A percentile compares a stretch with the other conserved stretches of the same genome.
Conservation (phyloP, 2,329 filamentous ascomycete species). For the Septoria petroselini region DNA sequence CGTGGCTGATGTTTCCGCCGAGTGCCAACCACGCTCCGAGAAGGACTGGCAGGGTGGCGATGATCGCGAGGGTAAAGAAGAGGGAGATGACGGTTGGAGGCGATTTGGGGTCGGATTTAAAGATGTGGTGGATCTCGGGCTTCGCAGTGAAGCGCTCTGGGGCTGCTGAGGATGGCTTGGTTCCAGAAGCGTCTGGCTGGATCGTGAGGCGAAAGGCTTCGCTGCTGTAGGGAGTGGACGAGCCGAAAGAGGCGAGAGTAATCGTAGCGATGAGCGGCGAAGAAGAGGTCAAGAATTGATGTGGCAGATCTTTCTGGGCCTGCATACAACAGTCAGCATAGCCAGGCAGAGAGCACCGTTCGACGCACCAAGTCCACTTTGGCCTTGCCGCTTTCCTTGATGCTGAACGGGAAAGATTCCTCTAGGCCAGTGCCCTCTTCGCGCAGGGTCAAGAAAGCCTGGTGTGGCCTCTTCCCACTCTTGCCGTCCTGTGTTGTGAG, state of each 20-base stretch:
- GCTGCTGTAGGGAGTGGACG: conserved; percentile 63
- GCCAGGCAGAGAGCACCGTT: not conserved
- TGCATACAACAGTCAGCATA: conserved; percentile 44
- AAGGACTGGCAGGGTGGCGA: conserved; percentile 70
- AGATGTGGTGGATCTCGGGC: conserved; percentile 85
- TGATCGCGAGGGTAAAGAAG: conserved; percentile 69
- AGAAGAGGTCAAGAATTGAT: conserved; percentile 69
- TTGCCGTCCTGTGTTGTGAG: conserved; percentile 78
- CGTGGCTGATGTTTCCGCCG: conserved; percentile 78
- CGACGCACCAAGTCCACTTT: conserved; percentile 74
- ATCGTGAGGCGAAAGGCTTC: conserved; percentile 72
- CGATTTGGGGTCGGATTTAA: conserved; percentile 74
- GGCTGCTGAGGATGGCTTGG: conserved; percentile 60
- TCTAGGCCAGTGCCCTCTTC: conserved; percentile 75
- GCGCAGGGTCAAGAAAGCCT: conserved; percentile 82
- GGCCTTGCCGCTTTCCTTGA: conserved; percentile 86
- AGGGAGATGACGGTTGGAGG: conserved; percentile 77
- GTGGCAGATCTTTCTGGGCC: conserved; percentile 84
- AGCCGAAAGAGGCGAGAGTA: conserved; percentile 82
- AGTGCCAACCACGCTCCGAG: conserved; percentile 71
- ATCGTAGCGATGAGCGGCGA: conserved; percentile 74
- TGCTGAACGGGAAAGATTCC: conserved; percentile 75
- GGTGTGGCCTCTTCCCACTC: conserved; percentile 80
- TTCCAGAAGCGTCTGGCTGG: conserved; percentile 58
- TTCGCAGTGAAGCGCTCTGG: conserved; percentile 80